These are phyloP conservation scores for Plasmodium inui DNA, from an alignment of 169 alveolate genomes.

Conservation along the genomic window DNA sequence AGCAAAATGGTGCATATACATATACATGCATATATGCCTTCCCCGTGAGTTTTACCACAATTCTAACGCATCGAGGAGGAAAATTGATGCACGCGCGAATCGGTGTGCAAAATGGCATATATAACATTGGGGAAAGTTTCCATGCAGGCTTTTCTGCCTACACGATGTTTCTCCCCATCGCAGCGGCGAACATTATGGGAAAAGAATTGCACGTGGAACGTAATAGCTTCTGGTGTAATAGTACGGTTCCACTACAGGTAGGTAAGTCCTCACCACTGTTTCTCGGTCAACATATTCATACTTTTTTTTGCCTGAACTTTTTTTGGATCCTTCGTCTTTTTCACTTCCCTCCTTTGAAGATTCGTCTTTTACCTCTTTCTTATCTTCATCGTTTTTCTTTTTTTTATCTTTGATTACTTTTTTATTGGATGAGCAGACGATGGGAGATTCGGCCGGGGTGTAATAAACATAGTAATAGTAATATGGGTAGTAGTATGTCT, in stretches of 20 bases:
- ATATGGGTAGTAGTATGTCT: constrained; percentile 31
- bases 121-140: neutral
- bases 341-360: constrained; percentile 1
- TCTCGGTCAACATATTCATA: constrained; percentile 35
- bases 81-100: neutral
- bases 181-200: constrained; percentile 22
- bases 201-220: constrained; percentile 33
- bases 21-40: neutral
- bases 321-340: neutral
- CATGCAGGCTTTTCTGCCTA: neutral
- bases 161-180: neutral
- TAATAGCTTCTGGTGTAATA: constrained; percentile 15
- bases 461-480: constrained; percentile 39
- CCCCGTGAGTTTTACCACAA: neutral
- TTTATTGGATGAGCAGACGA: neutral
- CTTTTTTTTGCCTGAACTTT: constrained; percentile 31
- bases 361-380: constrained; percentile 15
- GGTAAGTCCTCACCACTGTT: neutral
- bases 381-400: constrained; percentile 24
- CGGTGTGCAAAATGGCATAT: neutral
- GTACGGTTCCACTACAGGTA: constrained; percentile 15
- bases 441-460: neutral
- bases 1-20: neutral
- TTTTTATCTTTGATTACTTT: neutral
- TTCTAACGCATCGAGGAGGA: neutral